Evolutionary conservation across 2,329 filamentous ascomycete species (phyloP).

Genomic region (Didymella arachidicola): DNA sequence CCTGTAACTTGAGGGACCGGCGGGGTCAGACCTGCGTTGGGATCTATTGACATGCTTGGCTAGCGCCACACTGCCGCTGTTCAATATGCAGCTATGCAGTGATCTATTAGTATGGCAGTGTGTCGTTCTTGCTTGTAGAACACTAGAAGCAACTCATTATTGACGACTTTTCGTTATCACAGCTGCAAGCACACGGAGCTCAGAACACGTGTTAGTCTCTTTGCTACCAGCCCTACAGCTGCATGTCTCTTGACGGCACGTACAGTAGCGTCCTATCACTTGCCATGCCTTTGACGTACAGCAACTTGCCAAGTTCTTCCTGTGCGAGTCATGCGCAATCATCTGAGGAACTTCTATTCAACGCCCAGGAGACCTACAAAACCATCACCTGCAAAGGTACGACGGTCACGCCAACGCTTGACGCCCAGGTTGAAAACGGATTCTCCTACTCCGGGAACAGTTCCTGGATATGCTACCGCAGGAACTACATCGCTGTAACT

Average conservation of each 20-base stretch:
- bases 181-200: too few relatives aligned
- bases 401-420: slow-evolving; percentile 74
- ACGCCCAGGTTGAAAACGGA: slow-evolving; percentile 85
- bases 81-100: too few relatives aligned
- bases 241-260: slow-evolving; percentile 48
- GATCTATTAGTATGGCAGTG: too few relatives aligned
- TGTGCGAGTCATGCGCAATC: slow-evolving; percentile 29
- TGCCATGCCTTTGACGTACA: slow-evolving; percentile 42
- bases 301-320: slow-evolving; percentile 28
- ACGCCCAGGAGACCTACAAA: slow-evolving; percentile 60
- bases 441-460: slow-evolving; percentile 78
- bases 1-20: too few relatives aligned
- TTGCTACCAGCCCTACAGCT: too few relatives aligned
- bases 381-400: slow-evolving; percentile 68
- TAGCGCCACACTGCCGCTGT: too few relatives aligned
- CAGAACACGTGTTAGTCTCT: too few relatives aligned
- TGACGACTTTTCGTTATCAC: too few relatives aligned
- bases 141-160: too few relatives aligned
- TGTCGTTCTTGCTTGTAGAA: too few relatives aligned
- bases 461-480: slow-evolving; percentile 90
- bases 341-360: slow-evolving; percentile 55
- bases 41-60: too few relatives aligned
- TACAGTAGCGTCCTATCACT: slow-evolving; percentile 47
- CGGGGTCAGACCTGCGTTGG: too few relatives aligned
- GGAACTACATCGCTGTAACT: slow-evolving; percentile 89